Base-by-base conservation (phyloP, 148 eudicot species). In the Rhododendron simsii region DNA sequence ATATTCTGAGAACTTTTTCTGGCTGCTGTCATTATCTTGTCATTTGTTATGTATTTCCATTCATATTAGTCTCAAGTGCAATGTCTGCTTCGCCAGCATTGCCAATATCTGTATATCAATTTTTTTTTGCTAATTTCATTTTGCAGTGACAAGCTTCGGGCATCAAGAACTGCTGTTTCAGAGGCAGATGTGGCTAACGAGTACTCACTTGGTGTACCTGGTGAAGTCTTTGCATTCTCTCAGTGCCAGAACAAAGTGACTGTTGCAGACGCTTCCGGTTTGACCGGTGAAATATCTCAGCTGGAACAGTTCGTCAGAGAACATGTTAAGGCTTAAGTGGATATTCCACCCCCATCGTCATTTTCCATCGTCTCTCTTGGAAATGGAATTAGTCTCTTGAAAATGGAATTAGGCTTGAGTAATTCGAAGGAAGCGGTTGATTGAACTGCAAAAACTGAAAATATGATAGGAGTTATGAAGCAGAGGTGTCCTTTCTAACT, bases 241-340 rank as follows among this genome's bases (percentile, higher is more conserved):
- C 98, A 94, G 84, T 96, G 99, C 92, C 94, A 83, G 55, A 96
- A 96, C 89, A 92, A 91, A 85, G 93, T 96, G 41, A 82, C 92
- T 35, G 91, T 96, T 81, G 98, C 93, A 41, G 98, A 96, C 87
- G 91, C 96, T 59, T 95, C 98, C 30, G 99, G 92, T 81, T 89
- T 91, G 76, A 94, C 93, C 0, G 92, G 96, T 33, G 96, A 96
- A 6, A 86, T 95, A 48, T 88, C 94, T 87, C 90, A 94, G 86
- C 86, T 96, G 86, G 98, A 94, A 87, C 92, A 90, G 88, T 96
- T 96, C 80, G 91, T 96, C 86, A 84, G 89, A 71, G 89, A 87
- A 13, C 67, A 84, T 44, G 86, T 87, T 4, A 78, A 84, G 48
- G 23, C 83, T 21, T 81, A 80, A 81, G 6, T 41, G 57, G 78